phyloP scores from a whole-genome alignment of 2,329 filamentous ascomycete genomes.

The Apiospora pterosperma region DNA sequence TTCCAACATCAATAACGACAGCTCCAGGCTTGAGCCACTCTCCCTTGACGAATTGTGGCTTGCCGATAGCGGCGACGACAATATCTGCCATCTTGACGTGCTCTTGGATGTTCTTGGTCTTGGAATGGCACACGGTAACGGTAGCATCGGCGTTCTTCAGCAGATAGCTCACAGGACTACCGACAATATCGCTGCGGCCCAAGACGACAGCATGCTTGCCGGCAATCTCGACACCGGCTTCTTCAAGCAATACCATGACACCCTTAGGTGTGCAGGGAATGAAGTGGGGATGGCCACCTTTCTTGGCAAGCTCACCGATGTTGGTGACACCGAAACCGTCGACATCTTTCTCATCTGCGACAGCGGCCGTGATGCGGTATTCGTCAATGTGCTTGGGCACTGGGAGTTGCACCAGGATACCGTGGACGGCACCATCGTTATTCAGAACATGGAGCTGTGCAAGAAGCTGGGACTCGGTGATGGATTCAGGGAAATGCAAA shows the following conservation, averaged over 20 bases:
- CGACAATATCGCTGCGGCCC: conserved; percentile 94
- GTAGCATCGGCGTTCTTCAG: conserved; percentile 95
- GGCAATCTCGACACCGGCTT: conserved; percentile 75
- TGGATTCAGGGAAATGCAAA: conserved; percentile 76
- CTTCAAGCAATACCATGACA: conserved; percentile 87
- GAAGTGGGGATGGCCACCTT: conserved; percentile 85
- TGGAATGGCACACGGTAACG: conserved; percentile 93
- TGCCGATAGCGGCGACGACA: conserved; percentile 86
- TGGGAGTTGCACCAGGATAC: conserved; percentile 90
- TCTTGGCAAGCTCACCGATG: conserved; percentile 95
- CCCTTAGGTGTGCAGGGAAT: conserved; percentile 95
- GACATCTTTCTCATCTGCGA: conserved; percentile 93
- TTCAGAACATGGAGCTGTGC: conserved; percentile 80
- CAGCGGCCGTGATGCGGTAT: conserved; percentile 83
- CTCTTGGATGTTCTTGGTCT: conserved; percentile 69
- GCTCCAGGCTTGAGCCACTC: conserved; percentile 93
- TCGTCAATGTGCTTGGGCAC: conserved; percentile 88
- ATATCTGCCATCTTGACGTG: conserved; percentile 84
- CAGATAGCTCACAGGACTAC: conserved; percentile 93
- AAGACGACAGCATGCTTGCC: conserved; percentile 95
- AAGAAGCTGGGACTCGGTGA: conserved; percentile 81
- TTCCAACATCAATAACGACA: conserved; percentile 97
- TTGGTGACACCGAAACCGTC: conserved; percentile 93
- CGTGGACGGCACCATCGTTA: conserved; percentile 81
- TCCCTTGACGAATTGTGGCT: conserved; percentile 84